A percentile compares a stretch with the other conserved stretches of the same genome.
These are phyloP conservation scores for Aphanoascus verrucosus DNA, from an alignment of 2,329 filamentous ascomycete genomes.

Conservation along the genomic window DNA sequence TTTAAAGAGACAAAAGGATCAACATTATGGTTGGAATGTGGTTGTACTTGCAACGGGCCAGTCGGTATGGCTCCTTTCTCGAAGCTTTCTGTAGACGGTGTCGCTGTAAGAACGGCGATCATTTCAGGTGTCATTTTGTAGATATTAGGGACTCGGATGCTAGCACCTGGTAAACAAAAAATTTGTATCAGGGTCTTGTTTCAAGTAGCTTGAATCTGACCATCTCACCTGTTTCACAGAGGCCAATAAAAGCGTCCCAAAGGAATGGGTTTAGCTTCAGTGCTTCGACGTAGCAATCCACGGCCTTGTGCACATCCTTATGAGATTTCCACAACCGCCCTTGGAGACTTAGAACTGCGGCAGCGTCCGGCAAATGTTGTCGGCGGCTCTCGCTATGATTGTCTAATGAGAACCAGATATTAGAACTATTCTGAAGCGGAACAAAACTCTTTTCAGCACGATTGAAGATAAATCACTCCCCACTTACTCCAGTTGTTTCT, in stretches of 20 bases:
- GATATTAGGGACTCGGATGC: conserved; percentile 71
- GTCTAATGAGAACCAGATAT: conserved; percentile 32
- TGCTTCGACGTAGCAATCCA: conserved; percentile 76
- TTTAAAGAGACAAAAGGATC: conserved; percentile 36
- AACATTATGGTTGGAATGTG: conserved; percentile 27
- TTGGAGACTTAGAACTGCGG: conserved; percentile 70
- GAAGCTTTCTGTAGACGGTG: conserved; percentile 25
- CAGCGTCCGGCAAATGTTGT: conserved; percentile 67
- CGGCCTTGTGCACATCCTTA: conserved; percentile 68
- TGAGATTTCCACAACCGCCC: conserved; percentile 79
- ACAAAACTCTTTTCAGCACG: background rate
- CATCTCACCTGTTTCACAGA: conserved; percentile 61
- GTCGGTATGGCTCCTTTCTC: conserved; percentile 27
- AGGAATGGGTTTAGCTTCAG: conserved; percentile 88
- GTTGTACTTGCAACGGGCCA: conserved; percentile 29
- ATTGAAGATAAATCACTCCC: background rate
- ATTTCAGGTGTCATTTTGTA: conserved; percentile 65
- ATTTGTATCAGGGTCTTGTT: background rate
- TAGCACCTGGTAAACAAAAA: conserved; percentile 48
- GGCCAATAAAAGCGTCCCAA: conserved; percentile 88
- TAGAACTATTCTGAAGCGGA: conserved; percentile 4
- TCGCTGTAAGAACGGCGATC: conserved; percentile 38
- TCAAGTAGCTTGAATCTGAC: background rate
- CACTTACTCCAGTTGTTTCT: conserved; percentile 66
- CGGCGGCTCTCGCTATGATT: conserved; percentile 66